Conservation (phyloP, 2,329 filamentous ascomycete species). For the Aspergillus puulaauensis region DNA sequence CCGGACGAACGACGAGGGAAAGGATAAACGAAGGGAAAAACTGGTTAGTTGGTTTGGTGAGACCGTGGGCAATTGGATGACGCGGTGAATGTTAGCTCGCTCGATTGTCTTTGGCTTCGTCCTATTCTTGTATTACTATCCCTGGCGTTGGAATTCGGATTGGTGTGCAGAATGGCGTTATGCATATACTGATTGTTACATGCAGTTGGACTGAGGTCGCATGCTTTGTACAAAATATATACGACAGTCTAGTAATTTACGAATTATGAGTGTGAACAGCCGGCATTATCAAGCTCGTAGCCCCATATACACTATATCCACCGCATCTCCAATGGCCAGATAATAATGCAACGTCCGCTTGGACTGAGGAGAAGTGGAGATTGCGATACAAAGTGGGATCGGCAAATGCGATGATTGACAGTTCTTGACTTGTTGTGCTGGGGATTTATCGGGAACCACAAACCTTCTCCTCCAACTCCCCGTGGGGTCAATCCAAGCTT, state of each 20-base stretch:
- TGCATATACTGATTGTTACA: not conserved
- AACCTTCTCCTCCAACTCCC: too few species aligned
- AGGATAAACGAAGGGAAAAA: slow-evolving; percentile 38
- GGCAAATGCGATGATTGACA: too few species aligned
- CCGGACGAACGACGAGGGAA: slow-evolving; percentile 37
- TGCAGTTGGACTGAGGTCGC: not conserved
- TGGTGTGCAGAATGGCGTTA: not conserved
- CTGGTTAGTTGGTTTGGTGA: slow-evolving; percentile 45
- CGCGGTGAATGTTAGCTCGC: slow-evolving; percentile 19
- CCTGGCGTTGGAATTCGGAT: not conserved
- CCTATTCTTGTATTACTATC: not conserved
- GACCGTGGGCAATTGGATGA: slow-evolving; percentile 43
- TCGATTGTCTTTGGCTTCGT: not conserved
- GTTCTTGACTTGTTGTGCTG: too few species aligned
- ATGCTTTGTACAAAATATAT: not conserved
- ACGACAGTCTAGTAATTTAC: not conserved
- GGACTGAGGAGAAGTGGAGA: too few species aligned
- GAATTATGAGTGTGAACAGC: not conserved
- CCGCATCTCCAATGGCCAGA: too few species aligned
- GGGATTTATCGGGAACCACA: too few species aligned
- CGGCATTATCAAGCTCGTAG: too few species aligned
- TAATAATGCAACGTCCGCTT: too few species aligned
- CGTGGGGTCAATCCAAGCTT: too few species aligned
- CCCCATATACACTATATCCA: too few species aligned
- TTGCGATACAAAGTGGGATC: too few species aligned